Evolutionary conservation across 2,329 filamentous ascomycete genomes (phyloP).

Genomic region (Pseudodiploospora longispora): DNA sequence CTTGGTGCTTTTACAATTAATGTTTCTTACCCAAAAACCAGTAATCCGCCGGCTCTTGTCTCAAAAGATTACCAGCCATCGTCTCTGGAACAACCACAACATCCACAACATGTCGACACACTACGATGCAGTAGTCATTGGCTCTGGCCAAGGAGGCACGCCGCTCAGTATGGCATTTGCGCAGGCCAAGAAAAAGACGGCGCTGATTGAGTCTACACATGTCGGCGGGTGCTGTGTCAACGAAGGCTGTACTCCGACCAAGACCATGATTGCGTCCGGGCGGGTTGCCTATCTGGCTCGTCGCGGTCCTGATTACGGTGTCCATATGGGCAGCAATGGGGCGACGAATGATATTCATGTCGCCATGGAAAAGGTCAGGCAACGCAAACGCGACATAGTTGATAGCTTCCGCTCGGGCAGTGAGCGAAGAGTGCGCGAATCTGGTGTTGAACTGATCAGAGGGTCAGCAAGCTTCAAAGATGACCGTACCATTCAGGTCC

Average conservation of each 20-base stretch:
- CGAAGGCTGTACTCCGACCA: constrained; percentile 49
- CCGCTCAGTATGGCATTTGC: constrained; percentile 41
- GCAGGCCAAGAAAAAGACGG: constrained; percentile 33
- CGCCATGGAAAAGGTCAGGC: constrained; percentile 40
- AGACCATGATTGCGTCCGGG: constrained; percentile 47
- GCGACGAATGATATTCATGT: constrained; percentile 21
- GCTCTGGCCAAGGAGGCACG: constrained; percentile 44
- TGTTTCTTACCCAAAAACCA: no score
- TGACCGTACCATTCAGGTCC: constrained; percentile 28
- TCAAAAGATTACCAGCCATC: no score
- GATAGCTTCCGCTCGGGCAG: constrained; percentile 38
- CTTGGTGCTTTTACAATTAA: no score
- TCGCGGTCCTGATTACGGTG: constrained; percentile 37
- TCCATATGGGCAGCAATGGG: constrained; percentile 19
- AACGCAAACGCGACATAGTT: constrained; percentile 47
- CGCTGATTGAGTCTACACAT: constrained; percentile 38
- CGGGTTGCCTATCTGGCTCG: constrained; percentile 37
- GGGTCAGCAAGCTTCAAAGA: constrained; percentile 37
- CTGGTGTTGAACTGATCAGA: constrained; percentile 36
- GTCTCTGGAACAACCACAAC: neutral
- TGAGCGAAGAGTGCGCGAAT: constrained; percentile 30
- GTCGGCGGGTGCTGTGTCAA: constrained; percentile 48
- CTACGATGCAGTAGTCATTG: constrained; percentile 35
- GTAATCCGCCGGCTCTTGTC: no score
- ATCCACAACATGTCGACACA: neutral